phyloP scores from a whole-genome alignment of 371 early-diverging fungal genomes.

The Ordospora pajunii region DNA sequence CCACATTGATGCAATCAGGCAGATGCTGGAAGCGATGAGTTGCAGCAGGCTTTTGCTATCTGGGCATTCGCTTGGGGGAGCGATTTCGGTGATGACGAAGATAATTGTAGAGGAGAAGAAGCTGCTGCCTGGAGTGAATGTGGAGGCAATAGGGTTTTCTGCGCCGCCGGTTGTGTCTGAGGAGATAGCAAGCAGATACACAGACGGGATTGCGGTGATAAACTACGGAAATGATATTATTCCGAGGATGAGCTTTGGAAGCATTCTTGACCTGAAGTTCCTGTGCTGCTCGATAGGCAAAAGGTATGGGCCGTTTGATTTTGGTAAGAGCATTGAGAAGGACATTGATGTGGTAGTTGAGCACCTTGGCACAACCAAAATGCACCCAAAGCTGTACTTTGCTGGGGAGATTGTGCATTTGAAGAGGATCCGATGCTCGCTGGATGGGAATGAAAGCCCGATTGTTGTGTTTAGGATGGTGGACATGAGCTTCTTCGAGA shows the following conservation, averaged over 20 bases:
- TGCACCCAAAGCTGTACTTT: slow-evolving; percentile 53
- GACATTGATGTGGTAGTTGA: slow-evolving; percentile 44
- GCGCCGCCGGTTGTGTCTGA: slow-evolving; percentile 44
- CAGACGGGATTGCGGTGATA: slow-evolving; percentile 26
- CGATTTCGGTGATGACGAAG: slow-evolving; percentile 46
- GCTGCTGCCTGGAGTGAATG: neutral
- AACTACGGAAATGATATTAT: slow-evolving; percentile 58
- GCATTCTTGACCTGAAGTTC: slow-evolving; percentile 56
- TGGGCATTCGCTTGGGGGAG: slow-evolving; percentile 61
- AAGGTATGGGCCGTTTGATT: slow-evolving; percentile 17
- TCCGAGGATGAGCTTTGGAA: slow-evolving; percentile 52
- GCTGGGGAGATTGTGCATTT: slow-evolving; percentile 57
- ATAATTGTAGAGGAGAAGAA: slow-evolving; percentile 35
- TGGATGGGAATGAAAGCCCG: slow-evolving; percentile 9
- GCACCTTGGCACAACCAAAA: slow-evolving; percentile 23
- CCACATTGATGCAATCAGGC: slow-evolving; percentile 12
- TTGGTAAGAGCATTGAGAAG: slow-evolving; percentile 25
- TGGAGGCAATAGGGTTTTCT: slow-evolving; percentile 31
- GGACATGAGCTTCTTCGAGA: neutral
- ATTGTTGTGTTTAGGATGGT: slow-evolving; percentile 11
- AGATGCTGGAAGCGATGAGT: slow-evolving; percentile 11
- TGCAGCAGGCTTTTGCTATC: slow-evolving; percentile 40
- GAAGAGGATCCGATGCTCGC: slow-evolving; percentile 4
- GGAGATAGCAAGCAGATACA: slow-evolving; percentile 15
- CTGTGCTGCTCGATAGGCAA: slow-evolving; percentile 50